Conservation (phyloP, 2,329 filamentous ascomycete species). For the Amesomyces nigricolor region DNA sequence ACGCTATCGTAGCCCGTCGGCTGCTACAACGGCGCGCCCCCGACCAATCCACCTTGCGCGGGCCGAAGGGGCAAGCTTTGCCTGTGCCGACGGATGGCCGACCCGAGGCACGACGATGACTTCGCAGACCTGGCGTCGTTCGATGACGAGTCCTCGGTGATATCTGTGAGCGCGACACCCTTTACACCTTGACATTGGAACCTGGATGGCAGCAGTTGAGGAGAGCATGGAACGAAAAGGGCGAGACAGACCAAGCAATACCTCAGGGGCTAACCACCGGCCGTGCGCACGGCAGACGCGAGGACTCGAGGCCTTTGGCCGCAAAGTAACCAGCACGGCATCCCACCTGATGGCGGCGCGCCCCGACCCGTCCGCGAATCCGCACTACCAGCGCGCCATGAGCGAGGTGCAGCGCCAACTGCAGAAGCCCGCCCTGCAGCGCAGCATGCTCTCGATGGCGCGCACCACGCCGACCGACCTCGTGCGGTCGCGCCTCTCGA, state of each 20-base stretch:
- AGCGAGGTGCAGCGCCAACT: constrained; percentile 85
- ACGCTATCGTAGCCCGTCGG: neutral
- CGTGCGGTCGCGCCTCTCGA: constrained; percentile 84
- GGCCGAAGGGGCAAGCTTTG: constrained; percentile 9
- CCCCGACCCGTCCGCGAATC: constrained; percentile 48
- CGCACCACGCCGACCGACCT: constrained; percentile 90
- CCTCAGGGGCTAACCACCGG: constrained; percentile 17
- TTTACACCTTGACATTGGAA: neutral
- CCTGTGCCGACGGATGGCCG: constrained; percentile 26
- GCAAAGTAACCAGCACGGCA: constrained; percentile 92
- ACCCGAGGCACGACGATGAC: constrained; percentile 25
- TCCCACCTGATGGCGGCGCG: constrained; percentile 76
- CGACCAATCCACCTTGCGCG: neutral
- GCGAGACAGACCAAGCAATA: neutral
- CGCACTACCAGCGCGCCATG: constrained; percentile 82
- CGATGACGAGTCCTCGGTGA: constrained; percentile 26
- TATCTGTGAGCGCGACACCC: constrained; percentile 22
- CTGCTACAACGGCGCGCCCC: neutral
- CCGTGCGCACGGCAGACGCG: constrained; percentile 55
- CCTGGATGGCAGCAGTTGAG: neutral
- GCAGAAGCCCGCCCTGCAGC: constrained; percentile 74
- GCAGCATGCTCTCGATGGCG: constrained; percentile 85
- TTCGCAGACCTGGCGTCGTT: constrained; percentile 26
- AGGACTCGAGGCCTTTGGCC: constrained; percentile 84
- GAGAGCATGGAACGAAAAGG: too few species aligned